Evolutionary conservation across 495 filamentous ascomycete species (phyloP).

Genomic region (Beverwykella pulmonaria): DNA sequence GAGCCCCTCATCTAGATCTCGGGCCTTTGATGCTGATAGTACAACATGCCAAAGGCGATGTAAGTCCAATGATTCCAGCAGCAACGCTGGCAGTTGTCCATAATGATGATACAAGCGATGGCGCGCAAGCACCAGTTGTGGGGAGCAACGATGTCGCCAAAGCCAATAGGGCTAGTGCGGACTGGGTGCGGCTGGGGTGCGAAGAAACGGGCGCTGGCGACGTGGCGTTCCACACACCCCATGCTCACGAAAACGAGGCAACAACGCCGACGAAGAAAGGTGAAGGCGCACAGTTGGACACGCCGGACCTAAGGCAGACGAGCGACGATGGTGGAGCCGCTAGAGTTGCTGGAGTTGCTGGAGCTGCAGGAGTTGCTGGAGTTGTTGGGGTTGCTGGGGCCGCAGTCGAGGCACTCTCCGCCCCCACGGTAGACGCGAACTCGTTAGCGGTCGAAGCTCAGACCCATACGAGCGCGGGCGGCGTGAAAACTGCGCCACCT

Average conservation of each 20-base stretch:
- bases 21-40: background rate
- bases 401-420: background rate
- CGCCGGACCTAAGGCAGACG: conserved; percentile 5
- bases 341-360: too few relatives aligned
- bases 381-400: too few relatives aligned
- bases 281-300: background rate
- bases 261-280: conserved; percentile 19
- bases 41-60: conserved; percentile 6
- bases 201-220: conserved; percentile 29
- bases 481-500: conserved; percentile 21
- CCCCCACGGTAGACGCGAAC: background rate
- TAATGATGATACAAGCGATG: background rate
- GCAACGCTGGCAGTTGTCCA: background rate
- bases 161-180: background rate
- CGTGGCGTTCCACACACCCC: conserved; percentile 17
- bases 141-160: background rate
- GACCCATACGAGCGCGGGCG: background rate
- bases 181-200: conserved; percentile 15
- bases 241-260: conserved; percentile 2
- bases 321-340: too few relatives aligned
- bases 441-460: background rate
- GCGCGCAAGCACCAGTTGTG: conserved; percentile 1
- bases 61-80: conserved; percentile 22
- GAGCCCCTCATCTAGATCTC: background rate
- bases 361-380: too few relatives aligned